A percentile compares a stretch with the other conserved stretches of the same genome.
Evolutionary conservation across 345 rosid species (phyloP).

Genomic region (Psidium friedrichsthalianum): DNA sequence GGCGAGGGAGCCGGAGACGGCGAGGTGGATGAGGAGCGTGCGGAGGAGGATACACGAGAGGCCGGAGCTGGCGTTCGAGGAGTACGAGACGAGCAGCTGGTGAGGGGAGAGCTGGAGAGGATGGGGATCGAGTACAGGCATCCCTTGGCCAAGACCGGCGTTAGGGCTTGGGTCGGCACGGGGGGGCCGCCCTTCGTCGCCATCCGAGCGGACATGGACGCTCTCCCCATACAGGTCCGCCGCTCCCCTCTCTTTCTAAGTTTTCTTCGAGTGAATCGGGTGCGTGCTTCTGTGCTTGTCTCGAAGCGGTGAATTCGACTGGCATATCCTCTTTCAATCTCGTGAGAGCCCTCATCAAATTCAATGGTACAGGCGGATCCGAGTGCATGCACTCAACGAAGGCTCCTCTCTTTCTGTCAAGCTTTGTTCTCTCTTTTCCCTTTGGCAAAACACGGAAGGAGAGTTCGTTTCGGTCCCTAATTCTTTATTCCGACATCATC

Average conservation of each 20-base stretch:
- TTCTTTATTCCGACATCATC: not conserved
- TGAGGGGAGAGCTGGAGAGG: conserved; percentile 43
- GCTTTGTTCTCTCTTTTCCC: not conserved
- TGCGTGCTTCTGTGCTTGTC: not conserved
- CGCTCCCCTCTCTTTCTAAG: not conserved
- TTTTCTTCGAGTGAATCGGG: not conserved
- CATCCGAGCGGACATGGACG: conserved; percentile 79
- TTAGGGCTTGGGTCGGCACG: conserved; percentile 65
- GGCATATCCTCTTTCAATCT: not conserved
- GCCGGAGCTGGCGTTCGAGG: conserved; percentile 74
- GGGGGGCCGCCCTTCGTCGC: conserved; percentile 73
- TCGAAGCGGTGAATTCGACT: not conserved
- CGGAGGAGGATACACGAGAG: conserved; percentile 67
- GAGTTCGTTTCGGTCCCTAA: not conserved
- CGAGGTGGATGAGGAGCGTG: conserved; percentile 37
- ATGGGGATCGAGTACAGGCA: conserved; percentile 37
- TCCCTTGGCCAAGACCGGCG: conserved; percentile 67
- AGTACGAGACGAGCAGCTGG: conserved; percentile 48
- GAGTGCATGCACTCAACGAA: not conserved
- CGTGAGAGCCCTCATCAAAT: not conserved
- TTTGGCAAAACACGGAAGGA: not conserved
- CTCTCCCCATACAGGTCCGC: conserved; percentile 62
- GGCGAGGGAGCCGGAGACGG: conserved; percentile 30
- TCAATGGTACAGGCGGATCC: not conserved
- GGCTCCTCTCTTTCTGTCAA: not conserved